A percentile compares a stretch with the other conserved stretches of the same genome.
Conservation (phyloP, 371 early-diverging fungal species). For the Capniomyces stellatus region DNA sequence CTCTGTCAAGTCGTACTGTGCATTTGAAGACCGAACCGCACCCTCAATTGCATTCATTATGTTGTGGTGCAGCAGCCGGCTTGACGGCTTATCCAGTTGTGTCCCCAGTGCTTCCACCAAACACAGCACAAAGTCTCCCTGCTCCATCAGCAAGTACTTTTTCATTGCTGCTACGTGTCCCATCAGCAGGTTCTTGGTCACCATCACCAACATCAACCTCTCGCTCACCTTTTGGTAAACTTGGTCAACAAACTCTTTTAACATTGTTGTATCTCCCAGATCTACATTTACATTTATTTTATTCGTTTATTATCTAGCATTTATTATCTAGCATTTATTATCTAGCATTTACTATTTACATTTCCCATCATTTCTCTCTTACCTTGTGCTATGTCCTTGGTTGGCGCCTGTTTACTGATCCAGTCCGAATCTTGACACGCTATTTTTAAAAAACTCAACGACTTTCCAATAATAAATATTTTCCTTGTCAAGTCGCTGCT, state of each 20-base stretch:
- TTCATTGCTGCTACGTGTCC: conserved; percentile 76
- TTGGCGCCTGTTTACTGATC: conserved; percentile 27
- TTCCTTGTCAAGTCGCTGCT: conserved; percentile 57
- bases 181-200: conserved; percentile 53
- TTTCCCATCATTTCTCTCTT: no score
- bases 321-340: no score
- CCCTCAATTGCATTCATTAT: conserved; percentile 67
- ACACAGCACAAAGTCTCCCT: conserved; percentile 88
- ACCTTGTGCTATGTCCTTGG: conserved; percentile 13
- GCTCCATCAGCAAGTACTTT: conserved; percentile 74
- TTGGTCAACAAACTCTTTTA: conserved; percentile 55
- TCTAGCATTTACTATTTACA: no score
- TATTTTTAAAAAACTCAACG: conserved; percentile 77
- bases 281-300: conserved; percentile 18
- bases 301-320: background rate
- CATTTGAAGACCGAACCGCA: conserved; percentile 78
- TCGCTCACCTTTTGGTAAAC: conserved; percentile 52
- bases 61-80: conserved; percentile 66
- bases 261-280: conserved; percentile 48
- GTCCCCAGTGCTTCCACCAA: conserved; percentile 65
- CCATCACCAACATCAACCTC: conserved; percentile 49
- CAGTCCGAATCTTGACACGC: conserved; percentile 59
- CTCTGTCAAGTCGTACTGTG: conserved; percentile 68
- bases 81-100: conserved; percentile 51
- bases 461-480: conserved; percentile 84